Base-by-base conservation (phyloP, 2,329 filamentous ascomycete genomes). In the Penicillium expansum region DNA sequence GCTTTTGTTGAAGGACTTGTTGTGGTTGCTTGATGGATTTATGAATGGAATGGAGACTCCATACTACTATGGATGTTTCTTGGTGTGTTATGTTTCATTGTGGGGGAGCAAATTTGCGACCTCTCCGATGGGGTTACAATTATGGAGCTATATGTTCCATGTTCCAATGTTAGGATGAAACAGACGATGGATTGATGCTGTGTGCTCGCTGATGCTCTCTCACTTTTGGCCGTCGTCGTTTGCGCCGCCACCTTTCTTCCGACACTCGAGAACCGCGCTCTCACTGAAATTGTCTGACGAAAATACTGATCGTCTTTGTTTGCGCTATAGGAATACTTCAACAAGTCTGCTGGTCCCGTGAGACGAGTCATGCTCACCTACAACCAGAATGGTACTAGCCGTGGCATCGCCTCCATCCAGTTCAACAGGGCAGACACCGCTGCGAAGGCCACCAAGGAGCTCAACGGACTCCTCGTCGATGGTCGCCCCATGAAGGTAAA, bases 281-380 rank as follows among this genome's bases (percentile, higher is more conserved):
- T 62, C 61, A 55, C 57, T 59, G 32, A 66, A 64, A 48, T 56
- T 62, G 39, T 65, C 66, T 60, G 57, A 62, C 70, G 62, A 62
- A 67, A 71, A 69, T 78, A 79, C 79, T 81, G 68, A 81, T 79
- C 66, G 62, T 71, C 60, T 67, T 53, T 22, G 30, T 68, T 81
- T 76, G 76, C 77, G 76, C 77, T 77, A 77, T 91, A 99, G 94
- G 94, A 99, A 80, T 99, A 97, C 79, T 97, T 99, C 77, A 79
- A 83, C 71, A 88, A 91, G 72, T 89, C 90, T 69, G 86, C 96
- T 75, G 93, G 92, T 67, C 85, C 89, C 62, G 90, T 97, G 78
- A 97, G 95, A 84, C 89, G 85, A 77, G 91, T 95, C 63, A 87
- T 94, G 67, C 82, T 99, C 69, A 91, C 90, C 50, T 99, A 99